Base-by-base conservation (phyloP, 2,329 filamentous ascomycete species). In the Colletotrichum karsti region DNA sequence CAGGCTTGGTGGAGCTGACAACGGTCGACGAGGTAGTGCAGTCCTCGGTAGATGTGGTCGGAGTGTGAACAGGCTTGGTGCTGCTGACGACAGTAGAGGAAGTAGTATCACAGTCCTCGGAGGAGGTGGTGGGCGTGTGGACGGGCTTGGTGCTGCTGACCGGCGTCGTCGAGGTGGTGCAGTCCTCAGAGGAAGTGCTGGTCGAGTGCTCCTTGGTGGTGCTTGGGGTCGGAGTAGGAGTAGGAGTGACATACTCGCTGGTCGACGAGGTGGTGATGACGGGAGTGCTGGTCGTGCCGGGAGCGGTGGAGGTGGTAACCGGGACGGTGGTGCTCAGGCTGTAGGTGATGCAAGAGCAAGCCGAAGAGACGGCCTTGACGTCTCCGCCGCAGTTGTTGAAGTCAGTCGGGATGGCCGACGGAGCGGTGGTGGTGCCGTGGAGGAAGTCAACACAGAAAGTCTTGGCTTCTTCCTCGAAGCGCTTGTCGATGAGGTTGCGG, bases 261-360 rank as follows among this genome's bases (percentile, higher is more conserved):
- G 41, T 50, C 20, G 64, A 44, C 5, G 55, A 48, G 18, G 42
- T 51, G 42, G 35, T 42, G 24, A 44, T 44, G 3, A 26, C 28
- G 9, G 44, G 28, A 9, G 46, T 55, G 24, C 57, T 64, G 51
- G 62, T 55, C 15, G 39, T 68, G 18, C 20, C 30, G 8, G 59
- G 35, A 10, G 59, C 18, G 5, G 59, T 24, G 8, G 30, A 54
- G 12, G 51, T 68, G 15, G 60, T 66, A 28, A 24, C 39, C 13
- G 62, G 37, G 9, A 55, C 55, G 9, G 63, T 67, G 48, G 24
- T 56, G 26, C 46, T 69, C 18, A 68, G 24, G 48, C 26, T 51
- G 72, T 80, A 79, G 62, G 76, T 75, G 71, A 80, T 73, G 73
- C 78, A 81, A 6, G 78, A 80, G 75, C 79, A 81, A 48, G 77